phyloP scores from a whole-genome alignment of 148 eudicot species.

The Vaccinium corymbosum region DNA sequence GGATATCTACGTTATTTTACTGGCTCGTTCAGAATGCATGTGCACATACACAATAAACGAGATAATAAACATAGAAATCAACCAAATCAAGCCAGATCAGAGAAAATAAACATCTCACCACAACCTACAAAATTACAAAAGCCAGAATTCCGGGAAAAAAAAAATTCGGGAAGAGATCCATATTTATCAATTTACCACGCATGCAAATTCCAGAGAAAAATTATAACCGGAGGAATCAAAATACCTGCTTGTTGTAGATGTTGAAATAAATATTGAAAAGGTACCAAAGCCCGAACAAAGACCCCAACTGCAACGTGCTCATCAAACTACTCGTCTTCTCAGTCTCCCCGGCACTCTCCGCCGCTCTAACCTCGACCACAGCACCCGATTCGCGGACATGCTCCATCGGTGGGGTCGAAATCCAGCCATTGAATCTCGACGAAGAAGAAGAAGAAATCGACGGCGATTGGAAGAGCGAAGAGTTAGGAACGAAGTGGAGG shows the following conservation, averaged over 20 bases:
- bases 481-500: conserved; percentile 10
- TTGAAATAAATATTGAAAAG: conserved; percentile 81
- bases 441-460: conserved; percentile 19
- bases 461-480: conserved; percentile 17
- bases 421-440: conserved; percentile 29
- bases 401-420: conserved; percentile 26
- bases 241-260: conserved; percentile 87
- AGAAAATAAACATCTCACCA: not conserved
- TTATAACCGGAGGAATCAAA: not conserved
- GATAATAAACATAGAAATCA: not conserved
- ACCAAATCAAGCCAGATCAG: conserved; percentile 14
- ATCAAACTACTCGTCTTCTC: conserved; percentile 29
- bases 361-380: conserved; percentile 42
- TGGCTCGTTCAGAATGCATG: not conserved
- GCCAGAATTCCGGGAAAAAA: not conserved
- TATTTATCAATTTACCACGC: not conserved
- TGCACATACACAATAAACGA: no score
- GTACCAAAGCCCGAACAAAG: conserved; percentile 69
- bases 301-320: conserved; percentile 57
- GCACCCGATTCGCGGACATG: conserved; percentile 35
- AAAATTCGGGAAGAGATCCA: not conserved
- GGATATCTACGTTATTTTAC: no score
- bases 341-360: conserved; percentile 48
- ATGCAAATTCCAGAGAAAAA: not conserved
- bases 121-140: not conserved